A percentile compares a stretch with the other conserved stretches of the same genome.
Conservation (phyloP, 176 grass and related monocot species). For the Cenchrus purpureus region DNA sequence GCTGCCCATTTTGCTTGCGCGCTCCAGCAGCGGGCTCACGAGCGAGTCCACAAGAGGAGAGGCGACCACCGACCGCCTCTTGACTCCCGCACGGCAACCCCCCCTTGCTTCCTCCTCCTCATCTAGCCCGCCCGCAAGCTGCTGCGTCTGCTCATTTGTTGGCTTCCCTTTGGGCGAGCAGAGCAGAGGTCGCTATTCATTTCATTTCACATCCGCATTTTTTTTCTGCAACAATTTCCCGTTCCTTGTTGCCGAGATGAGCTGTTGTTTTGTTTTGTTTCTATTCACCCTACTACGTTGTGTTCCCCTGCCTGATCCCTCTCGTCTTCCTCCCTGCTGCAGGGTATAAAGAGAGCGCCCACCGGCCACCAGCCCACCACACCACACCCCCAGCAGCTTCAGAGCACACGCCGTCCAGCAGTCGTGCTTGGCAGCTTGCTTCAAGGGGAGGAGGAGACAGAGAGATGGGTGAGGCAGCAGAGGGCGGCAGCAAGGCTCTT, state of each 20-base stretch:
- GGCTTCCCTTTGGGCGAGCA: not conserved
- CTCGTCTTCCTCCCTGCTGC: not conserved
- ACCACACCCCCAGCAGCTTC: not conserved
- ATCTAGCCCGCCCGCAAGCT: not conserved
- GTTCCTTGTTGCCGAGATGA: not conserved
- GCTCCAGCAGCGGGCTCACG: not conserved
- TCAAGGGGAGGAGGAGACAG: not conserved
- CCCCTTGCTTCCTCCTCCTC: too few relatives aligned
- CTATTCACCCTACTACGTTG: not conserved
- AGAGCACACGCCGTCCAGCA: not conserved
- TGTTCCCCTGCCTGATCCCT: not conserved
- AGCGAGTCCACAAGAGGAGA: not conserved
- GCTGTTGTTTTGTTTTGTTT: not conserved
- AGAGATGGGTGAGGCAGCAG: conserved; percentile 31
- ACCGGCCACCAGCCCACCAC: not conserved
- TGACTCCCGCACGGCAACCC: not conserved
- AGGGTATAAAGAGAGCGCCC: not conserved
- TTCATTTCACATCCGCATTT: not conserved
- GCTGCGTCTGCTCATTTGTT: not conserved
- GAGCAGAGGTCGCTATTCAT: conserved; percentile 32
- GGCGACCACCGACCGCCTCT: not conserved
- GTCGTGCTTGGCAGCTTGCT: not conserved
- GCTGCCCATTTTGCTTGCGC: not conserved
- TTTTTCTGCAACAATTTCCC: not conserved
- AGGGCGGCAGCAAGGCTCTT: conserved; percentile 31